Percentiles rank a stretch among this genome's conserved stretches.
phyloP scores from a whole-genome alignment of 345 rosid genomes.

The Eucalyptus cloeziana region DNA sequence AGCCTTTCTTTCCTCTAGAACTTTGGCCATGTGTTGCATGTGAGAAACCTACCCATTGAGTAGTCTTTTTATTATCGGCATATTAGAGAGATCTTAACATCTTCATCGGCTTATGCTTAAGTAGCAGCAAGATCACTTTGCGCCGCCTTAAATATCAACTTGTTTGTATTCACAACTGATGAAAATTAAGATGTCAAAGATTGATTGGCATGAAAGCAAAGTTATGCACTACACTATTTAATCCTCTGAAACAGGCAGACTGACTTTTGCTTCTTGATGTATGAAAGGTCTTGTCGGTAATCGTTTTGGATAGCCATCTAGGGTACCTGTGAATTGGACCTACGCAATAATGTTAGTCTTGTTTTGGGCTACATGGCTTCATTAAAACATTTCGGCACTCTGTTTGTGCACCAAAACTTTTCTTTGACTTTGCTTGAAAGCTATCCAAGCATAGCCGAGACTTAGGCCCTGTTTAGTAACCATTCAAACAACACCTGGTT shows the following conservation, averaged over 20 bases:
- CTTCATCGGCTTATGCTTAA: background rate
- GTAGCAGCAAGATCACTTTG: background rate
- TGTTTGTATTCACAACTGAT: background rate
- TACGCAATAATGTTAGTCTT: background rate
- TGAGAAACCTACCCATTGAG: background rate
- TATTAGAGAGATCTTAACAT: background rate
- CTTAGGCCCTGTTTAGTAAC: background rate
- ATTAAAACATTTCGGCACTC: background rate
- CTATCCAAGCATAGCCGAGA: background rate
- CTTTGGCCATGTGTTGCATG: background rate
- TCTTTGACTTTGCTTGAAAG: background rate
- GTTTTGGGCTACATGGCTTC: background rate
- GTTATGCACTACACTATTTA: background rate
- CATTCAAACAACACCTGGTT: too few species aligned
- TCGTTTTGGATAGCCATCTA: background rate
- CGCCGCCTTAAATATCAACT: background rate
- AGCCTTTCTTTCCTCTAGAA: background rate
- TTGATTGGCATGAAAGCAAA: background rate
- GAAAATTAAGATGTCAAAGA: background rate
- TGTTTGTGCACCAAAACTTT: background rate
- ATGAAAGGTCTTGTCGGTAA: background rate
- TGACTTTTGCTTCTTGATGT: background rate
- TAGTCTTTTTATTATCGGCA: background rate
- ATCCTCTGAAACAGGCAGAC: background rate
- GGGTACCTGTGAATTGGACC: background rate